Evolutionary conservation across 345 rosid species (phyloP).

Genomic region (Nephelium lappaceum): DNA sequence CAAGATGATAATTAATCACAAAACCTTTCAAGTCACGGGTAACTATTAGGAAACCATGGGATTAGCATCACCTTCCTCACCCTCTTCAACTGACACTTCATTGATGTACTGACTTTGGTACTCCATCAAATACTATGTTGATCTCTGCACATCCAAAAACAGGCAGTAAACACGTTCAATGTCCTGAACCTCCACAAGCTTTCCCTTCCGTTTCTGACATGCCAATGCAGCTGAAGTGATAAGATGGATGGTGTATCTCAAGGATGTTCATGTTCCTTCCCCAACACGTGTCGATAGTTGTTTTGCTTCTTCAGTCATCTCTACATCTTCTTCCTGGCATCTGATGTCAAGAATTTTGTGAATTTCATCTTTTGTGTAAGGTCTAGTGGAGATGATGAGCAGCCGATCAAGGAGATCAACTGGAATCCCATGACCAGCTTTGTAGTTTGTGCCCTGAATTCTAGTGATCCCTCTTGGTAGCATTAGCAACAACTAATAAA

Average conservation of each 20-base stretch:
- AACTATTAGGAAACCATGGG: slow-evolving; percentile 47
- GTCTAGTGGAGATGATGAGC: no score
- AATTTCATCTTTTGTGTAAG: no score
- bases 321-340: slow-evolving; percentile 94
- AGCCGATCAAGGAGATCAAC: slow-evolving; percentile 93
- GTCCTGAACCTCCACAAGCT: no score
- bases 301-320: slow-evolving; percentile 76
- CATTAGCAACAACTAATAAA: slow-evolving; percentile 74
- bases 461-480: slow-evolving; percentile 88
- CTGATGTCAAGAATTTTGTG: no score
- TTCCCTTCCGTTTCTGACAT: no score
- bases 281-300: no score
- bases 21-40: background rate
- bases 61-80: no score
- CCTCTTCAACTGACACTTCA: no score
- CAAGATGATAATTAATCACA: background rate
- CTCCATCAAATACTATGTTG: slow-evolving; percentile 88
- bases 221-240: no score
- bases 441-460: slow-evolving; percentile 91
- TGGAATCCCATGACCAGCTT: slow-evolving; percentile 94
- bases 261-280: no score
- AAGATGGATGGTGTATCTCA: slow-evolving; percentile 90
- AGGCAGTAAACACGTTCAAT: slow-evolving; percentile 70
- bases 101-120: slow-evolving; percentile 75
- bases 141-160: slow-evolving; percentile 91